Evolutionary conservation across 2,329 filamentous ascomycete species (phyloP), one percentile per base, ranked within the genome.

Genomic region (Cercospora beticola): DNA sequence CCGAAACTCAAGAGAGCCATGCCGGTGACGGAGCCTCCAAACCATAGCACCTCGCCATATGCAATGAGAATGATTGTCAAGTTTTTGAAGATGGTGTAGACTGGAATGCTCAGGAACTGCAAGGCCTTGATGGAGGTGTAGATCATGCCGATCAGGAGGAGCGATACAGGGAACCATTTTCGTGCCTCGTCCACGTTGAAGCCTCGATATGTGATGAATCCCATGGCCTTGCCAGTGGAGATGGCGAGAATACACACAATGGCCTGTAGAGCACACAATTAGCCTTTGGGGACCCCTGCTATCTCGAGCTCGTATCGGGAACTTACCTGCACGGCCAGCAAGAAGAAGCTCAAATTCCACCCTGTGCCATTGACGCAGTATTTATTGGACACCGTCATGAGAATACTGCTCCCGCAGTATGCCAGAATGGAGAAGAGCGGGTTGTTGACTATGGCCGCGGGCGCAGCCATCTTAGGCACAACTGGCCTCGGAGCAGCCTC

Each of bases 51-150:
- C 83, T 99, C 95, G 74, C 95, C 95, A 75, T 99, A 99, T 66
- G 95, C 95, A 77, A 98, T 99, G 73, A 98, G 89, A 77, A 99
- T 98, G 81, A 97, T 99, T 70, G 95, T 98, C 84, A 99, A 82
- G 84, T 99, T 99, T 87, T 99, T 99, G 87, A 99, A 99, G 80
- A 99, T 99, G 66, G 95, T 99, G 83, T 99, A 99, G 28, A 99
- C 95, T 26, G 95, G 95, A 66, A 99, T 97, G 33, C 94, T 97
- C 70, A 99, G 91, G 82, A 90, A 98, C 82, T 97, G 93, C 57
- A 99, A 89, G 21, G 95, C 93, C 84, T 97, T 97, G 77, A 92
- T 95, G 77, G 93, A 90, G 65, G 95, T 98, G 83, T 98, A 99
- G 82, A 99, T 98, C 95, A 98, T 99, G 79, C 93, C 94, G 78